phyloP scores from a whole-genome alignment of 306 rosid genomes.

The Gastrolobium villosum region DNA sequence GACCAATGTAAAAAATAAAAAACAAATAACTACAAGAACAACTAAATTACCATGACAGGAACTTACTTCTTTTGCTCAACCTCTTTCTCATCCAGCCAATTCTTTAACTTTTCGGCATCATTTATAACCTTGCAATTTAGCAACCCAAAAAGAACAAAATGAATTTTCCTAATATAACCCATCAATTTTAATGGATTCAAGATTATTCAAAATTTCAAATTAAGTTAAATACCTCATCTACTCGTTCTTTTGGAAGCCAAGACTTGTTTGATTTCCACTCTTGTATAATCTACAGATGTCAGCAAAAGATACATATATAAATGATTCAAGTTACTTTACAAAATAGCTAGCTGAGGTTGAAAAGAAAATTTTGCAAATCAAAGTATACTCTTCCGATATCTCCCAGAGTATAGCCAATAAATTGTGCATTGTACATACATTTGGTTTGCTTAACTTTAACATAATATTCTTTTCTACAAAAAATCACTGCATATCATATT shows the following conservation, averaged over 20 bases:
- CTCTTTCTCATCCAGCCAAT: conserved; percentile 87
- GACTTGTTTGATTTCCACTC: conserved; percentile 81
- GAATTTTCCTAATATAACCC: conserved; percentile 38
- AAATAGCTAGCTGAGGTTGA: conserved; percentile 29
- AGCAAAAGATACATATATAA: conserved; percentile 38
- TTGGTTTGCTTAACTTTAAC: background rate
- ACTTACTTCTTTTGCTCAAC: conserved; percentile 89
- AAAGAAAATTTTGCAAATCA: conserved; percentile 36
- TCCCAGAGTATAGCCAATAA: conserved; percentile 17
- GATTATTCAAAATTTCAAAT: conserved; percentile 27
- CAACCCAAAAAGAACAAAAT: conserved; percentile 23
- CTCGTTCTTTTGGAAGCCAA: conserved; percentile 83
- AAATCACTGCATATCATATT: background rate
- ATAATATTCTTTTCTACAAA: background rate
- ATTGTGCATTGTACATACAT: background rate
- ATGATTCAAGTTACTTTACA: conserved; percentile 28
- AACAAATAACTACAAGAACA: background rate
- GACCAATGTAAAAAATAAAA: conserved; percentile 1
- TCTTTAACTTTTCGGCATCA: conserved; percentile 72
- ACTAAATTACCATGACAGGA: conserved; percentile 28
- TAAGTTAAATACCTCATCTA: conserved; percentile 71
- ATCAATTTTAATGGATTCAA: conserved; percentile 14
- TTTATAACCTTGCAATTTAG: conserved; percentile 73
- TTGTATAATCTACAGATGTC: conserved; percentile 67
- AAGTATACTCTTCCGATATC: conserved; percentile 8